Conservation (phyloP, 192 early-diverging fungal species). For the Coemansia sp. region DNA sequence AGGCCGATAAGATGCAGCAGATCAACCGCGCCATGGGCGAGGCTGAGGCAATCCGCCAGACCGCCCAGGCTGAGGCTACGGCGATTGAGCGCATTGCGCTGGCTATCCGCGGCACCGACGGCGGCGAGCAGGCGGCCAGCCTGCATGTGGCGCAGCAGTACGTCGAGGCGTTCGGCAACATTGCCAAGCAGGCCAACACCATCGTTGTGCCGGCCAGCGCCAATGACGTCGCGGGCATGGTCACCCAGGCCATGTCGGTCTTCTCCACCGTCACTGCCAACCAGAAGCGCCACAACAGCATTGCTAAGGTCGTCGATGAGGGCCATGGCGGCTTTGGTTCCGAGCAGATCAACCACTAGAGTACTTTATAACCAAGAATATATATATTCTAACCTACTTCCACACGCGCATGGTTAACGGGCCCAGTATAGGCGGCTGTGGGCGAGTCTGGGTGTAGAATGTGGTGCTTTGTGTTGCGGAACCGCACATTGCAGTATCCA, state of each 20-base stretch:
- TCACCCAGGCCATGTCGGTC: slow-evolving; percentile 72
- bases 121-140: slow-evolving; percentile 82
- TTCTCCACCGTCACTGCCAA: slow-evolving; percentile 33
- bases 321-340: slow-evolving; percentile 39
- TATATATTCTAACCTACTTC: neutral
- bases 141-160: slow-evolving; percentile 96
- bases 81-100: slow-evolving; percentile 79
- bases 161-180: slow-evolving; percentile 87
- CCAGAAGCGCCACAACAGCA: slow-evolving; percentile 19
- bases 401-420: neutral
- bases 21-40: slow-evolving; percentile 91
- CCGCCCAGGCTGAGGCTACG: slow-evolving; percentile 77
- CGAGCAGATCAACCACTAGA: slow-evolving; percentile 40
- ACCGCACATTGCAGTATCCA: slow-evolving; percentile 21
- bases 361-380: neutral
- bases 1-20: slow-evolving; percentile 86
- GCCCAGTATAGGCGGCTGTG: slow-evolving; percentile 1
- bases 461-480: slow-evolving; percentile 3
- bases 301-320: neutral
- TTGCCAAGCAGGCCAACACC: slow-evolving; percentile 92
- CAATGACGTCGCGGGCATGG: slow-evolving; percentile 84
- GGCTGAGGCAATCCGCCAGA: slow-evolving; percentile 83
- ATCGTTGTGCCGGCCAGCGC: slow-evolving; percentile 85
- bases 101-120: slow-evolving; percentile 65
- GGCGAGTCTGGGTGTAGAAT: slow-evolving; percentile 9